Percentiles rank a stretch among this genome's conserved stretches.
Conservation (phyloP, 1,284 basidiomycete genomes). For the Heterobasidion annosum region DNA sequence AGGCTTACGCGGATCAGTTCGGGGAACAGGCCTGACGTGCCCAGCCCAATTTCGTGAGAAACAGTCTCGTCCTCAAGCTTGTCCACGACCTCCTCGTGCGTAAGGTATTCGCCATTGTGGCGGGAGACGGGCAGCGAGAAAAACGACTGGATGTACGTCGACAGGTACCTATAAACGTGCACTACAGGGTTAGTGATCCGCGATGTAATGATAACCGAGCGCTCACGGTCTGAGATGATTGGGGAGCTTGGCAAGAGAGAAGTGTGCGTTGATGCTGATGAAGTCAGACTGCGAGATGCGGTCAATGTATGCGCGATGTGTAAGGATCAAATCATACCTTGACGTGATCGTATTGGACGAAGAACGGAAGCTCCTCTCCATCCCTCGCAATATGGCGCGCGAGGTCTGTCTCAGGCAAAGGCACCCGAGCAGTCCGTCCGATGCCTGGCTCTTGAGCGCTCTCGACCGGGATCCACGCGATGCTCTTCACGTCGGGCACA, state of each 20-base stretch:
- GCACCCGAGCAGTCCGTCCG: slow-evolving; percentile 28
- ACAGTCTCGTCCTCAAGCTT: slow-evolving; percentile 90
- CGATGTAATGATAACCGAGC: slow-evolving; percentile 1
- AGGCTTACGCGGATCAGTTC: slow-evolving; percentile 75
- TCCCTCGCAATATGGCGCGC: slow-evolving; percentile 68
- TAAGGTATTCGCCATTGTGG: slow-evolving; percentile 59
- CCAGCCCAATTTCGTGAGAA: slow-evolving; percentile 72
- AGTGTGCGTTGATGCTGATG: slow-evolving; percentile 71
- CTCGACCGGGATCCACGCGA: slow-evolving; percentile 93
- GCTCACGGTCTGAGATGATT: slow-evolving; percentile 70
- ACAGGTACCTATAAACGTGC: slow-evolving; percentile 48
- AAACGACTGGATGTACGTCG: slow-evolving; percentile 81
- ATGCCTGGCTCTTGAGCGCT: slow-evolving; percentile 60
- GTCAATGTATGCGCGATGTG: not conserved
- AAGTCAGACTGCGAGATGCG: slow-evolving; percentile 71
- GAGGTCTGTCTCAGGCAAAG: slow-evolving; percentile 22
- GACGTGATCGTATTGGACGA: slow-evolving; percentile 87
- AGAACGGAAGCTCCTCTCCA: slow-evolving; percentile 69
- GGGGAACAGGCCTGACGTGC: slow-evolving; percentile 62
- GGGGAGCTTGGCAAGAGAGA: slow-evolving; percentile 70
- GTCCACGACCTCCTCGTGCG: slow-evolving; percentile 89
- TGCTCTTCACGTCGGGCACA: slow-evolving; percentile 81
- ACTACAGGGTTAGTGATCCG: slow-evolving; percentile 5
- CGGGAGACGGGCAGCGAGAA: slow-evolving; percentile 84
- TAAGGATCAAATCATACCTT: slow-evolving; percentile 35